Conservation (phyloP, 2,329 filamentous ascomycete species). For the Cladosporium austrohemisphaericum region DNA sequence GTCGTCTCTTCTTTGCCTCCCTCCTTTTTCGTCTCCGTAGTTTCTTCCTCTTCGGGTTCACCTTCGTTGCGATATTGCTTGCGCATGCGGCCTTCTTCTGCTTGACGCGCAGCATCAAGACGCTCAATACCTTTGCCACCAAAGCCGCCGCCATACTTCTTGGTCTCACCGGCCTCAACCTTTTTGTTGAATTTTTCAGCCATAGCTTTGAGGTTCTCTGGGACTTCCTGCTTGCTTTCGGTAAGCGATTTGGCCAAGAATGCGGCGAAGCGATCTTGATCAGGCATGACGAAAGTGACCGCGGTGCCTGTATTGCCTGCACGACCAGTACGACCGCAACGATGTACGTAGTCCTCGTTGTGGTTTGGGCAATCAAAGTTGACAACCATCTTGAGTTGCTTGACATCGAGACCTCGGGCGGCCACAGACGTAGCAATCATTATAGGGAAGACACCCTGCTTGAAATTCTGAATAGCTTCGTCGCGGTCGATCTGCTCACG, state of each 20-base stretch:
- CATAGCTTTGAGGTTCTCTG: constrained; percentile 61
- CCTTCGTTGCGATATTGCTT: constrained; percentile 79
- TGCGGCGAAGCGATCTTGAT: constrained; percentile 85
- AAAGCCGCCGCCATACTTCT: constrained; percentile 78
- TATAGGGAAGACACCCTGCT: constrained; percentile 82
- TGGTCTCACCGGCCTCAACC: constrained; percentile 87
- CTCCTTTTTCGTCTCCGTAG: constrained; percentile 50
- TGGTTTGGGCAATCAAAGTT: constrained; percentile 95
- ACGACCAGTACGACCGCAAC: constrained; percentile 87
- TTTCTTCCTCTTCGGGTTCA: constrained; percentile 73
- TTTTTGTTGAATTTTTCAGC: constrained; percentile 75
- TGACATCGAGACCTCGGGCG: constrained; percentile 90
- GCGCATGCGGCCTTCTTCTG: constrained; percentile 78
- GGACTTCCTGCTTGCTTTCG: constrained; percentile 81
- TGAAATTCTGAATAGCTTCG: constrained; percentile 90
- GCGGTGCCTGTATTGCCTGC: constrained; percentile 93
- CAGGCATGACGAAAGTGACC: constrained; percentile 87
- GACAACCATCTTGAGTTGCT: constrained; percentile 90
- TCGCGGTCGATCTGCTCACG: constrained; percentile 93
- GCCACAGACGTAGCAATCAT: constrained; percentile 94
- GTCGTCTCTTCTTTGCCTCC: constrained; percentile 15
- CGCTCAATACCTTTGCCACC: constrained; percentile 91
- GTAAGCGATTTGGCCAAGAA: constrained; percentile 89
- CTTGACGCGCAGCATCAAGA: constrained; percentile 85
- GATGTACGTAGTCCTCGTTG: constrained; percentile 93